Base-by-base conservation (phyloP, 1,284 basidiomycete species). In the Ganoderma leucocontextum region DNA sequence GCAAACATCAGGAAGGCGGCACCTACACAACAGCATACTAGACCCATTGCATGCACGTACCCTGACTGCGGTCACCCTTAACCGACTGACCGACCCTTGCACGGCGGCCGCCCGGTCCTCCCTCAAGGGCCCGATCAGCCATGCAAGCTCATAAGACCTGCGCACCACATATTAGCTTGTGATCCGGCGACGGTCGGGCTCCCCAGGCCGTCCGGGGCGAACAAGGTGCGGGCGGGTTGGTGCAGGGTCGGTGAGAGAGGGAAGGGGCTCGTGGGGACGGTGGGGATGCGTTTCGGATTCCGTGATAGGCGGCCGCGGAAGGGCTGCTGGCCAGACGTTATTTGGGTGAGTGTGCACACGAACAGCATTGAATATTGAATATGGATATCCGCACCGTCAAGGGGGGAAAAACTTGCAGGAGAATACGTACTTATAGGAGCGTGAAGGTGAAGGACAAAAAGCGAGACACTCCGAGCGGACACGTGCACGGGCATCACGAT, bases 121-220 rank as follows among this genome's bases (percentile, higher is more conserved):
- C 52, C 15, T 53, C 25, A 33, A 2, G 41, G 13, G 12, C 52
- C 52, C 52, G 25, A 53, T 53, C 52, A 15, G 52, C 52, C n/a
- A 33, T 53, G 55, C 55, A 29, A 36, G 25, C 19, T 57, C 33
- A 3, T 10, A n/a, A 36, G 15, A 38, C 55, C 55, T 58, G 55
- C 55, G 35, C 55, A 58, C 35, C 52, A 19, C 12, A 33, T 55
- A 29, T 55, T 2, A 22, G n/a, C 4, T 12, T 2, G n/a, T 58
- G 55, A 58, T 58, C 55, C 55, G 55, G 35, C 35, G 13, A n/a
- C 35, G 35, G 35, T 58, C 55, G 55, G 55, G 25, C 17, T 36
- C 25, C 25, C 19, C 4, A 12, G 49, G 29, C 33, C 13, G 0
- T 58, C 55, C 55, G 55, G 55, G 35, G 35, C 35, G 35, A 36